These are phyloP conservation scores for Ogataea populi-albae DNA, from an alignment of 805 yeast genomes.

Conservation along the genomic window DNA sequence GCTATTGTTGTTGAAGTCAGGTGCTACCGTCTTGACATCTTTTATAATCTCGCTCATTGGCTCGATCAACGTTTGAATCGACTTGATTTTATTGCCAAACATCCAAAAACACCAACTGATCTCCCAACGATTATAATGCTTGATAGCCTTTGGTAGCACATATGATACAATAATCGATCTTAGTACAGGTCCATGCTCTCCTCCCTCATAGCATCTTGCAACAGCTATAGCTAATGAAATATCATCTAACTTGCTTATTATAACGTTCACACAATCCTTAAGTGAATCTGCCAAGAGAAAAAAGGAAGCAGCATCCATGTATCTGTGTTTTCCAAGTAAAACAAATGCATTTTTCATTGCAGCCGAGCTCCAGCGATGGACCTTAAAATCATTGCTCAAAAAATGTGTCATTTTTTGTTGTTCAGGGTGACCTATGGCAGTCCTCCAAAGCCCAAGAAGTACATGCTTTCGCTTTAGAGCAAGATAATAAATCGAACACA, in stretches of 20 bases:
- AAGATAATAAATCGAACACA: slow-evolving; percentile 69
- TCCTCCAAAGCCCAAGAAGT: slow-evolving; percentile 79
- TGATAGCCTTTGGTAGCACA: slow-evolving; percentile 55
- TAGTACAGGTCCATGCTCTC: slow-evolving; percentile 55
- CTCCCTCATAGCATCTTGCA: slow-evolving; percentile 67
- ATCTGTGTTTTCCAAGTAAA: slow-evolving; percentile 82
- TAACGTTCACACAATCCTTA: slow-evolving; percentile 72
- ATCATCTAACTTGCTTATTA: slow-evolving; percentile 66
- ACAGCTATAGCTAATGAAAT: slow-evolving; percentile 74
- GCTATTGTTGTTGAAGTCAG: slow-evolving; percentile 36
- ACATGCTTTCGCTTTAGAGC: slow-evolving; percentile 77
- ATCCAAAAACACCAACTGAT: slow-evolving; percentile 81
- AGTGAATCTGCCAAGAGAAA: slow-evolving; percentile 75
- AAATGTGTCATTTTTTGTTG: slow-evolving; percentile 79
- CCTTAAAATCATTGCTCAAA: slow-evolving; percentile 69
- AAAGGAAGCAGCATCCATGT: slow-evolving; percentile 83
- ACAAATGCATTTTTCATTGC: slow-evolving; percentile 93
- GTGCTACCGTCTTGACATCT: slow-evolving; percentile 28
- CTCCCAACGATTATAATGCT: slow-evolving; percentile 73
- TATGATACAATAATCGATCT: slow-evolving; percentile 45
- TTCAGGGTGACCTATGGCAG: slow-evolving; percentile 71
- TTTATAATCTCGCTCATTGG: slow-evolving; percentile 42
- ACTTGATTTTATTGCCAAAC: slow-evolving; percentile 41
- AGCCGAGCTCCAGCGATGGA: slow-evolving; percentile 79
- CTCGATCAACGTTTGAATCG: slow-evolving; percentile 65